Evolutionary conservation across 441 rosid genomes (phyloP), one percentile per base, ranked within the genome.

Genomic region (Syzygium malaccense): DNA sequence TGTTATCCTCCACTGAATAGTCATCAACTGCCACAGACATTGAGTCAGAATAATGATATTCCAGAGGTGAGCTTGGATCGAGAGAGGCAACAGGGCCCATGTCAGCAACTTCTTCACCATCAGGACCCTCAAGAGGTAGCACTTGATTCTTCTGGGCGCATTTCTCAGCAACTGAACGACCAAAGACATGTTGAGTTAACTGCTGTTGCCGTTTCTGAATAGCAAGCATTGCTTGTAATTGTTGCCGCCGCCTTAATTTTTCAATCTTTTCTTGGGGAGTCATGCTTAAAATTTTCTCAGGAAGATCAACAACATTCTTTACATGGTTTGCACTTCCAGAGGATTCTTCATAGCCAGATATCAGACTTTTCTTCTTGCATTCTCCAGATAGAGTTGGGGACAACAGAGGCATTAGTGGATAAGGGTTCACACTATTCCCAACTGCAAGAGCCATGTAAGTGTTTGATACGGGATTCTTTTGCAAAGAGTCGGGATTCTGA

Each of bases 31-130:
- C 93, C 85, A 93, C 88, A 89, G 93, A 89, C 89, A 89, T 62
- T 85, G 93, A 92, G 80, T 91, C 95, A 68, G 96, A 93, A 89
- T 92, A 95, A 92, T 94, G 95, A 87, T 93, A 94, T 91, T 95
- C 96, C 86, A 90, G 53, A 28, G 95, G 93, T 53, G 95, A 94
- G 90, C 89, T 92, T 17, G 96, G 95, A 88, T 95, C 95, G 49
- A 91, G 91, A 55, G 96, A 92, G 86, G 96, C 95, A 86, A 91
- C 88, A 89, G 93, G 71, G 75, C 93, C 90, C 86, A 89, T 60
- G 85, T 97, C 91, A 86, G 94, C 95, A 53, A 88, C 87, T 80
- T 88, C 87, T 80, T 88, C 94, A 90, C 89, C 87, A 89, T 90
- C 93, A 88, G 93, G 90, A 88, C 92, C 96, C 89, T 89, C 93